Conservation (phyloP, 2,329 filamentous ascomycete genomes). For the Lachnellula subtilissima region DNA sequence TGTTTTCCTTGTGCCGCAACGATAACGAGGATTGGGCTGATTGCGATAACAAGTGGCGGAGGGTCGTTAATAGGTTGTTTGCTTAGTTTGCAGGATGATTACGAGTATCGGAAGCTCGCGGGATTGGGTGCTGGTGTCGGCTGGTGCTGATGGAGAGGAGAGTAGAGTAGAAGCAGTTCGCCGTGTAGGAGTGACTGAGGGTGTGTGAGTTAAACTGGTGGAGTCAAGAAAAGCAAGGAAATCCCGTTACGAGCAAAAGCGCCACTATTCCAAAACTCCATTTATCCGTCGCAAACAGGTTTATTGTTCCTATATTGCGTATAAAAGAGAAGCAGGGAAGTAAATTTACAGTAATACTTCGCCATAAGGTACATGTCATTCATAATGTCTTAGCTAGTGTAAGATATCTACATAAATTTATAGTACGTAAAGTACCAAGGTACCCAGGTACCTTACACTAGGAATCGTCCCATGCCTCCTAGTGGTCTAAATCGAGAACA, state of each 20-base stretch:
- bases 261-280: neutral
- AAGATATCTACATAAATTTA: no score
- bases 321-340: neutral
- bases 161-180: neutral
- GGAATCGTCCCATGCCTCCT: no score
- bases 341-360: neutral
- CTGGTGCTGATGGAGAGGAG: neutral
- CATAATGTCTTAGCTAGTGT: neutral
- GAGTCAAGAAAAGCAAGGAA: neutral
- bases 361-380: neutral
- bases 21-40: neutral
- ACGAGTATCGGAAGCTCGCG: neutral
- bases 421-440: no score
- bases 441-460: no score
- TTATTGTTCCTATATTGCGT: neutral
- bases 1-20: neutral
- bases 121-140: neutral
- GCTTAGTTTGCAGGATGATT: neutral
- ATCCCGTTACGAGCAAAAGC: neutral
- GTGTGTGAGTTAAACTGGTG: neutral
- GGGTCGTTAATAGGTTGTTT: neutral
- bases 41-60: neutral
- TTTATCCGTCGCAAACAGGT: neutral
- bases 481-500: no score
- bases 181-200: neutral